Evolutionary conservation across 139 green algal genomes (phyloP), one percentile per base, ranked within the genome.

Genomic region (Deuterostichococcus epilithicus): DNA sequence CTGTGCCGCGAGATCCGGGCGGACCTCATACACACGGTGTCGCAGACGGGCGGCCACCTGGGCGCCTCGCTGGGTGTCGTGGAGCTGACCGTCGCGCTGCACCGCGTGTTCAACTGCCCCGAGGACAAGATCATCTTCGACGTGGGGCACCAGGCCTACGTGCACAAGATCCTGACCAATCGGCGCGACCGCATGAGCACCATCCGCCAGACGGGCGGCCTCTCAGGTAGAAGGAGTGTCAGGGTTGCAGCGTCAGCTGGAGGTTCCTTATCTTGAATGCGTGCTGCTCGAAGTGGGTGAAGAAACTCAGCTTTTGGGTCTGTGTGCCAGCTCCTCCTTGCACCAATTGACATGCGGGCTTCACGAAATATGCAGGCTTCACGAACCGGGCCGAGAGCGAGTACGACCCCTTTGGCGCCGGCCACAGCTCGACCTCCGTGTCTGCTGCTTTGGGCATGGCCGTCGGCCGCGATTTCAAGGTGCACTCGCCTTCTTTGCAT

Each of bases 101-200:
- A 99, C 83, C 93, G 98, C 79, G 95, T 99, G 32, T 99, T 99
- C 80, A 96, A 98, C 83, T 87, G 86, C 6, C 96, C 96, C 1
- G 89, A 95, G 45, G 94, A 98, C 86, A 97, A 96, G 79, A 65
- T 83, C 34, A 63, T 63, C 10, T 44, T n/a, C 32, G 26, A 47
- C 33, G 44, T 44, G 44, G 72, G 37, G 20, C 90, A 95, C 78
- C 95, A 98, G 86, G 93, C 93, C 0, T 99, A 99, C 79, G 92
- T 91, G 15, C 96, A 99, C 85, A 99, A 99, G 82, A 99, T 99
- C 66, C 82, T 99, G 68, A 99, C 96, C 0, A 96, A 96, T 3
- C 81, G 96, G 22, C 86, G 96, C 22, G 77, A 68, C 37, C 73
- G 82, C n/a, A 99, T 99, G 96, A 68, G 58, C 68, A 96, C 92